These are phyloP conservation scores for Huntiella decipiens DNA, from an alignment of 2,329 filamentous ascomycete genomes.

Conservation along the genomic window DNA sequence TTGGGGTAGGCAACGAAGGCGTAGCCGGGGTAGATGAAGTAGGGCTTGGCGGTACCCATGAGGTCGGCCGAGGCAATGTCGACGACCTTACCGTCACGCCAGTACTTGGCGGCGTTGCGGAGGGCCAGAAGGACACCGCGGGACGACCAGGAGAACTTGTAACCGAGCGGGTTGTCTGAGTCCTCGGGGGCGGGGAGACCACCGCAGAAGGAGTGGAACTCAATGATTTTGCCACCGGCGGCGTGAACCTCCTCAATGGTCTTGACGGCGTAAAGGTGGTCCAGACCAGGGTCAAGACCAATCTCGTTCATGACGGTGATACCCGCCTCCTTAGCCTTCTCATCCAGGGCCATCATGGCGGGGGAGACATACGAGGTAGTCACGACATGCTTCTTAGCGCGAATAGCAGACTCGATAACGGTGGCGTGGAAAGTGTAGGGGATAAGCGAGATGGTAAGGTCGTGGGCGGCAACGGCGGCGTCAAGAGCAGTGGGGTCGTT, in stretches of 20 bases:
- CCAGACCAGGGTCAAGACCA: constrained; percentile 53
- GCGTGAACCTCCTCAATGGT: constrained; percentile 77
- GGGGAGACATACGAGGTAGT: constrained; percentile 88
- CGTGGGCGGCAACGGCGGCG: constrained; percentile 57
- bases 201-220: constrained; percentile 72
- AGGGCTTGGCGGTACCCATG: constrained; percentile 77
- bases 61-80: constrained; percentile 44
- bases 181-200: constrained; percentile 52
- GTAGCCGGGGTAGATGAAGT: constrained; percentile 76
- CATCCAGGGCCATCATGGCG: constrained; percentile 77
- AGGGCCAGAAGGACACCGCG: constrained; percentile 78
- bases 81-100: constrained; percentile 57
- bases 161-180: constrained; percentile 78
- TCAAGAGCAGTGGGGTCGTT: constrained; percentile 59
- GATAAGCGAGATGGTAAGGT: constrained; percentile 66
- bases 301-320: constrained; percentile 99
- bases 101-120: constrained; percentile 68
- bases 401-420: constrained; percentile 87
- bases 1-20: constrained; percentile 87
- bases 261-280: constrained; percentile 66
- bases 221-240: constrained; percentile 65
- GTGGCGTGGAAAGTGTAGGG: constrained; percentile 78
- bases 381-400: constrained; percentile 87
- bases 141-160: constrained; percentile 64
- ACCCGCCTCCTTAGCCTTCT: constrained; percentile 66